Conservation (phyloP, 768 basidiomycete genomes). For the Suillus fuscotomentosus region DNA sequence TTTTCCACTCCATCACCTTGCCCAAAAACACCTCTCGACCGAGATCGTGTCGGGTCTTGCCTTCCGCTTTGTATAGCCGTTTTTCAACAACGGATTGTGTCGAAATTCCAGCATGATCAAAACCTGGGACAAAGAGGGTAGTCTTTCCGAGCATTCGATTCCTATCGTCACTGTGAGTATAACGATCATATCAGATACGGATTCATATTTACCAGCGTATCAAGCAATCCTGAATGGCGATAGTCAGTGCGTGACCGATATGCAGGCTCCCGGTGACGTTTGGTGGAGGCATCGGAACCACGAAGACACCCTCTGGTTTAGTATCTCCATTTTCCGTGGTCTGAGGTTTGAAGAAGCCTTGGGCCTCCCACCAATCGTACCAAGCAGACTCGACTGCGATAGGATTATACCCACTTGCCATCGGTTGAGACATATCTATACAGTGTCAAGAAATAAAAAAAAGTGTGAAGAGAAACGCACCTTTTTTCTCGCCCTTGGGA, state of each 20-base stretch:
- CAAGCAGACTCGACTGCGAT: slow-evolving; percentile 92
- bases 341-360: slow-evolving; percentile 88
- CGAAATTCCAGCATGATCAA: slow-evolving; percentile 98
- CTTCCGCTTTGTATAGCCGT: slow-evolving; percentile 78
- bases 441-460: slow-evolving; percentile 3
- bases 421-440: slow-evolving; percentile 79
- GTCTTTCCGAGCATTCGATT: slow-evolving; percentile 96
- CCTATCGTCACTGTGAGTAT: slow-evolving; percentile 40
- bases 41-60: slow-evolving; percentile 88
- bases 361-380: slow-evolving; percentile 96
- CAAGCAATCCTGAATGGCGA: slow-evolving; percentile 87
- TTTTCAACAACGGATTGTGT: slow-evolving; percentile 98
- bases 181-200: not conserved
- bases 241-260: slow-evolving; percentile 92
- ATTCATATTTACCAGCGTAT: slow-evolving; percentile 70
- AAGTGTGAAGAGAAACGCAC: slow-evolving; percentile 36
- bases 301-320: slow-evolving; percentile 69
- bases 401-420: slow-evolving; percentile 94
- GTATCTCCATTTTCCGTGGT: slow-evolving; percentile 53
- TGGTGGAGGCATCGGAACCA: slow-evolving; percentile 90
- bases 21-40: slow-evolving; percentile 90
- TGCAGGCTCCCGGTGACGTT: slow-evolving; percentile 96
- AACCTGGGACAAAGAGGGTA: slow-evolving; percentile 88
- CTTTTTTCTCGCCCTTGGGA: slow-evolving; percentile 92
- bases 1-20: slow-evolving; percentile 95